Base-by-base conservation (phyloP, 1,284 basidiomycete genomes). In the Inonotus hispidus region DNA sequence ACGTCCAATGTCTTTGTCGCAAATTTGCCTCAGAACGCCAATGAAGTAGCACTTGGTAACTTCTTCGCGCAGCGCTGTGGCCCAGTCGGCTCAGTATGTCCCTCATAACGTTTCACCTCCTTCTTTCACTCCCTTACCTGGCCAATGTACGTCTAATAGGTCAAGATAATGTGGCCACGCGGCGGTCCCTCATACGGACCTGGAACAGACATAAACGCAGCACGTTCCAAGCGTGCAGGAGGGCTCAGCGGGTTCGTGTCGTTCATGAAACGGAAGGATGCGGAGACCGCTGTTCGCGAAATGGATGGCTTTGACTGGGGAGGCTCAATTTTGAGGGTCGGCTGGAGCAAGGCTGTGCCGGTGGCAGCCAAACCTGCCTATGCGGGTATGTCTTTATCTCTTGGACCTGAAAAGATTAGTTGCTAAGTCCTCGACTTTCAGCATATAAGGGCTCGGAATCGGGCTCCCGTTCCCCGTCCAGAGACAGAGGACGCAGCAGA, bases 121-220 rank as follows among this genome's bases (percentile, higher is more conserved):
- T 6, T 7, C 16, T 43, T 43, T 5, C 16, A 16, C 7, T 7
- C 41, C 1, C 5, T 43, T 43, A 43, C 16, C 45, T 49, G 8
- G 32, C 32, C 32, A 32, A 32, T 55, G 45, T 53, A 52, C 14
- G 21, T 2, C 32, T 21, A 45, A 5, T 64, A 92, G 90, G 89
- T 92, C 59, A 95, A 97, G 78, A 88, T 98, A 63, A 96, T 98
- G 94, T 98, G 94, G 93, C 95, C 94, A 58, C 82, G 90, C 58
- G 80, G 79, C 4, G 88, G 90, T 67, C 76, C 71, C 2, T 76
- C 79, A 2, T 65, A 71, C n/a, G 87, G 87, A 35, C 86, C 87
- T 55, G 90, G 89, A 1, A 80, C 84, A 52, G 86, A 90, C 60
- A 90, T 92, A 80, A 88, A 85, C 25, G 71, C 82, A 2, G 80